These are phyloP conservation scores for Neoboletus subvelutipes DNA, from an alignment of 768 basidiomycete species.

Conservation along the genomic window DNA sequence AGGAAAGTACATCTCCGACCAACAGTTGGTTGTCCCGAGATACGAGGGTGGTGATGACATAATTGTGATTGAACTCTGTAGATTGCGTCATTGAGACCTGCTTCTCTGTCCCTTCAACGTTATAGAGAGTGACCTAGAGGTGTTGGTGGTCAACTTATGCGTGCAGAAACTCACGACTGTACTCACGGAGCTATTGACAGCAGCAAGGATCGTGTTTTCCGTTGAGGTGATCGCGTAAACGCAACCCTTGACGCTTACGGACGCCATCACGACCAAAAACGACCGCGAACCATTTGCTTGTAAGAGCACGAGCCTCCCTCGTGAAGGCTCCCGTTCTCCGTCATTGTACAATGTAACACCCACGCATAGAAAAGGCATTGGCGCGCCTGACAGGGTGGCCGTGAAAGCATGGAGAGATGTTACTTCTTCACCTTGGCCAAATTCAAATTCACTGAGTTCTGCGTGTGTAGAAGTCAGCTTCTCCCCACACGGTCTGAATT, in stretches of 20 bases:
- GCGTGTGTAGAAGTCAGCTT: slow-evolving; percentile 2
- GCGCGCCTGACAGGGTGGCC: slow-evolving; percentile 27
- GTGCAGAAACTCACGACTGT: neutral
- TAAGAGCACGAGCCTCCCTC: slow-evolving; percentile 65
- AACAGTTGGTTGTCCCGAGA: slow-evolving; percentile 54
- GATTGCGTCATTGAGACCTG: slow-evolving; percentile 37
- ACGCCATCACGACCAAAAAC: slow-evolving; percentile 37
- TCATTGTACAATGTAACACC: slow-evolving; percentile 45
- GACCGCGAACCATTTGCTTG: slow-evolving; percentile 27
- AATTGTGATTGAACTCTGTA: slow-evolving; percentile 78
- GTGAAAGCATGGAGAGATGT: slow-evolving; percentile 46
- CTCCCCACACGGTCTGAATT: neutral
- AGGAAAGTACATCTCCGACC: slow-evolving; percentile 80
- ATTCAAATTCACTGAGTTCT: slow-evolving; percentile 33
- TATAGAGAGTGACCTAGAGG: slow-evolving; percentile 47
- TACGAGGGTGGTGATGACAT: slow-evolving; percentile 68
- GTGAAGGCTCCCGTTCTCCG: slow-evolving; percentile 48
- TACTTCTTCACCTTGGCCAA: slow-evolving; percentile 57
- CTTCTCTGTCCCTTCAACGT: slow-evolving; percentile 37
- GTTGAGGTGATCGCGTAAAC: slow-evolving; percentile 62
- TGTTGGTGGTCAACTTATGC: neutral
- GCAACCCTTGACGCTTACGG: slow-evolving; percentile 56
- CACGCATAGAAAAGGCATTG: slow-evolving; percentile 46
- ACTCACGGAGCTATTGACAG: slow-evolving; percentile 76
- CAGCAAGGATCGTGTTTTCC: slow-evolving; percentile 56